phyloP scores from a whole-genome alignment of 1,139 yeast species.

The Nakaseomyces bracarensis region DNA sequence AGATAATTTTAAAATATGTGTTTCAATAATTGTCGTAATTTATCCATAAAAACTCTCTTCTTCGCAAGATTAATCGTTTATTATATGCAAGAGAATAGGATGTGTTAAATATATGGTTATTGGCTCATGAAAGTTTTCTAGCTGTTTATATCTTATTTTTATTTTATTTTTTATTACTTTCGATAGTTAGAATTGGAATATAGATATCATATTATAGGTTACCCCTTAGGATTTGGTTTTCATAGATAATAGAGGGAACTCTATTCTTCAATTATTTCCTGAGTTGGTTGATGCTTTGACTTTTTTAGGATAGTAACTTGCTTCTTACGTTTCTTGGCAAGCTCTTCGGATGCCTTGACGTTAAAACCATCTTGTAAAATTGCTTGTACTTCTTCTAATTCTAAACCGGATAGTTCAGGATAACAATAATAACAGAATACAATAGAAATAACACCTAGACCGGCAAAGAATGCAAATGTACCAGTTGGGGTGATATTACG shows the following conservation, averaged over 20 bases:
- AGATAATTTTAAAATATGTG: too few relatives aligned
- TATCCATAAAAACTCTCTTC: too few relatives aligned
- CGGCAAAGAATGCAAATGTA: constrained; percentile 86
- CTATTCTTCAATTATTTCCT: constrained; percentile 19
- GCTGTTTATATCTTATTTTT: too few relatives aligned
- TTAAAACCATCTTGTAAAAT: constrained; percentile 77
- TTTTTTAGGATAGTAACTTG: constrained; percentile 18
- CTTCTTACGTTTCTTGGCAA: constrained; percentile 38
- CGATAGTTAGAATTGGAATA: too few relatives aligned
- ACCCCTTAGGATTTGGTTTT: neutral
- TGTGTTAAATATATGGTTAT: too few relatives aligned
- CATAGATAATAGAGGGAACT: neutral
- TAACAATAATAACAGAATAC: constrained; percentile 71
- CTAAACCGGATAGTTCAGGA: constrained; percentile 87
- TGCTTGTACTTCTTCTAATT: constrained; percentile 81
- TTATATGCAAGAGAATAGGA: too few relatives aligned
- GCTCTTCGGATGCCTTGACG: constrained; percentile 56
- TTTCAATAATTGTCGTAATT: too few relatives aligned
- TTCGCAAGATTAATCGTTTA: too few relatives aligned
- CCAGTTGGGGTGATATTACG: constrained; percentile 90
- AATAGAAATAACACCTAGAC: constrained; percentile 60
- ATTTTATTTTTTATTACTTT: too few relatives aligned
- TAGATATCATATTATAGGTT: constrained; percentile 1
- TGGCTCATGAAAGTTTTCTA: too few relatives aligned
- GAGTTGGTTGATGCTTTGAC: constrained; percentile 20